Conservation (phyloP, 129 eudicot genomes). For the Chrysanthemum makinoi region DNA sequence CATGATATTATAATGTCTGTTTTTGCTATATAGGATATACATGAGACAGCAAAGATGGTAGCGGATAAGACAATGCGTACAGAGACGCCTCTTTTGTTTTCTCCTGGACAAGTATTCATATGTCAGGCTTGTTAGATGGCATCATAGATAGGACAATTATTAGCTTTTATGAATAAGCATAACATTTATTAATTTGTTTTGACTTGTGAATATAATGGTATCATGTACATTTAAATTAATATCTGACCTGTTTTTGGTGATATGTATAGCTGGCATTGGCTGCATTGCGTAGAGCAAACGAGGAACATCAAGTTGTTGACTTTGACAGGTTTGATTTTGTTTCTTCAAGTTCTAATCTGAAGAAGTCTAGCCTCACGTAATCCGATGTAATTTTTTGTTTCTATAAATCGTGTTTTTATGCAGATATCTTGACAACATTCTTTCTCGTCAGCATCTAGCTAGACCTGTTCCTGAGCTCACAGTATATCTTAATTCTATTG, state of each 20-base stretch:
- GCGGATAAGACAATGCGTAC: conserved; percentile 87
- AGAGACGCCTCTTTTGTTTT: conserved; percentile 85
- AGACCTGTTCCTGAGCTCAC: conserved; percentile 57
- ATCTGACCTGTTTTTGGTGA: conserved; percentile 5
- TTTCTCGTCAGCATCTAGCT: conserved; percentile 64
- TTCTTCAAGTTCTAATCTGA: background rate
- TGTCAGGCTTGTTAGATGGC: background rate
- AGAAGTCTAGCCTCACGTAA: background rate
- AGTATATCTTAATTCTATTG: conserved; percentile 54
- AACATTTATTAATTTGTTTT: background rate
- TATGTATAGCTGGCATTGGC: conserved; percentile 82
- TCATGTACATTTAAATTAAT: background rate
- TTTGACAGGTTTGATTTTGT: conserved; percentile 60
- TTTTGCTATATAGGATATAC: conserved; percentile 43
- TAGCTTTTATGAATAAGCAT: background rate
- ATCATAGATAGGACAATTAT: background rate
- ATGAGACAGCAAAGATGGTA: conserved; percentile 60
- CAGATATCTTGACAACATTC: conserved; percentile 61
- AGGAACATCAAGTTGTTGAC: conserved; percentile 53
- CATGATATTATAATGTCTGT: conserved; percentile 4
- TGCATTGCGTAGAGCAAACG: conserved; percentile 75
- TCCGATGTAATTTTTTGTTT: conserved; percentile 13
- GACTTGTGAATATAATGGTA: background rate
- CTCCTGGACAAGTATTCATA: conserved; percentile 81
- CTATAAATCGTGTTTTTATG: conserved; percentile 10